Evolutionary conservation across 2,329 filamentous ascomycete genomes (phyloP).

Genomic region (Pseudogymnoascus sp.): DNA sequence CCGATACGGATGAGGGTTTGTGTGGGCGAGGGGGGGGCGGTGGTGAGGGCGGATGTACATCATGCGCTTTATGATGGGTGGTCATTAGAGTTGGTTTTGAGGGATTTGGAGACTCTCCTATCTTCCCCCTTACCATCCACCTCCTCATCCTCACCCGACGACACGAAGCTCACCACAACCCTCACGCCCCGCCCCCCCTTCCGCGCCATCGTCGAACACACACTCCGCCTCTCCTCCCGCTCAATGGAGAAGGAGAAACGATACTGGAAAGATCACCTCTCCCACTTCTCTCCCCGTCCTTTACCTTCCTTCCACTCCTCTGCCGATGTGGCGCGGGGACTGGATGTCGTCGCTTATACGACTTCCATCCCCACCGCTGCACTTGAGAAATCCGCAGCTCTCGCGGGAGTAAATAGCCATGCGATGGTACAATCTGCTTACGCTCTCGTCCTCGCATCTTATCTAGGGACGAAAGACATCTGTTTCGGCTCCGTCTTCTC

Average conservation of each 20-base stretch:
- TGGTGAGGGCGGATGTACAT: constrained; percentile 51
- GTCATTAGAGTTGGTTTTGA: constrained; percentile 68
- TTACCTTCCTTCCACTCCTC: constrained; percentile 51
- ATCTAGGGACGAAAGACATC: constrained; percentile 57
- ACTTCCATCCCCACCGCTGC: constrained; percentile 26
- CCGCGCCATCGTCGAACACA: constrained; percentile 44
- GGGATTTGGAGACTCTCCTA: constrained; percentile 50
- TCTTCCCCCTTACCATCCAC: constrained; percentile 27
- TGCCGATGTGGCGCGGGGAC: constrained; percentile 21
- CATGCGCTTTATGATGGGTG: constrained; percentile 91
- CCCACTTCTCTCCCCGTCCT: constrained; percentile 42
- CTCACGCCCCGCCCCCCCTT: constrained; percentile 47
- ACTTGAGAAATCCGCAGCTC: constrained; percentile 20
- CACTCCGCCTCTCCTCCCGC: constrained; percentile 27
- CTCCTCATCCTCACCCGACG: constrained; percentile 36
- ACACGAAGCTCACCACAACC: constrained; percentile 9
- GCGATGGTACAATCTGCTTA: constrained; percentile 68
- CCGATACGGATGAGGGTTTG: background rate
- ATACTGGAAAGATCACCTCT: constrained; percentile 64
- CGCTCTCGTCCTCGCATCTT: constrained; percentile 53
- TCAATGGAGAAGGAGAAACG: constrained; percentile 28
- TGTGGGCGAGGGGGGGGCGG: fast-evolving
- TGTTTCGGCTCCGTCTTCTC: constrained; percentile 74
- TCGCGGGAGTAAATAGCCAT: constrained; percentile 44
- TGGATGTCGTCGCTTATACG: constrained; percentile 22